These are phyloP conservation scores for Posidonia australis DNA, from an alignment of 106 monocot genomes.

Conservation along the genomic window DNA sequence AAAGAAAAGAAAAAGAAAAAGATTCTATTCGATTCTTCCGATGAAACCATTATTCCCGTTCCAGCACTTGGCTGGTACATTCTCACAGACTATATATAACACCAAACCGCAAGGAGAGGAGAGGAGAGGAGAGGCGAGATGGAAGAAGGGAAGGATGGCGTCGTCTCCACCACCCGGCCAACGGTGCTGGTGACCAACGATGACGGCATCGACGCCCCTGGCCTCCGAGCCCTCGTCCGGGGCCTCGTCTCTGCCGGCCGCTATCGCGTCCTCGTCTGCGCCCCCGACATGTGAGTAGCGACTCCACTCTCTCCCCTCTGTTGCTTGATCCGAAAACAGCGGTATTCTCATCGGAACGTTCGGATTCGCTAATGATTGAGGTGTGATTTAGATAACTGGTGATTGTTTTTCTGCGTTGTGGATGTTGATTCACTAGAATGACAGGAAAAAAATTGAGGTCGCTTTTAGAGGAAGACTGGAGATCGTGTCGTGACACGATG, in stretches of 20 bases:
- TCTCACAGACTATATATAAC: too few relatives aligned
- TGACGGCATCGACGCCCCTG: conserved; percentile 87
- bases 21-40: too few relatives aligned
- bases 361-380: not conserved
- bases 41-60: too few relatives aligned
- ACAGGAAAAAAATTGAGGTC: too few relatives aligned
- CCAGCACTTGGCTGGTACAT: too few relatives aligned
- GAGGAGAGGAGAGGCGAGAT: not conserved
- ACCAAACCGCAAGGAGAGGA: too few relatives aligned
- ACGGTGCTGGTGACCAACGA: conserved; percentile 77
- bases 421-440: too few relatives aligned
- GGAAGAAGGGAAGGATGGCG: not conserved
- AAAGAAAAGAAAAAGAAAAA: too few relatives aligned
- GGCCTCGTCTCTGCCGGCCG: conserved; percentile 56
- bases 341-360: not conserved
- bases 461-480: too few relatives aligned
- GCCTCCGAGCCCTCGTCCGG: conserved; percentile 61
- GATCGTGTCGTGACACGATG: too few relatives aligned
- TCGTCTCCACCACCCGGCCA: not conserved
- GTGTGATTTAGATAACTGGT: too few relatives aligned
- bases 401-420: too few relatives aligned
- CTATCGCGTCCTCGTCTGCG: conserved; percentile 73
- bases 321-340: not conserved
- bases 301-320: not conserved
- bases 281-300: conserved; percentile 53